These are phyloP conservation scores for Candida vaughaniae DNA, from an alignment of 805 yeast genomes.

Conservation along the genomic window DNA sequence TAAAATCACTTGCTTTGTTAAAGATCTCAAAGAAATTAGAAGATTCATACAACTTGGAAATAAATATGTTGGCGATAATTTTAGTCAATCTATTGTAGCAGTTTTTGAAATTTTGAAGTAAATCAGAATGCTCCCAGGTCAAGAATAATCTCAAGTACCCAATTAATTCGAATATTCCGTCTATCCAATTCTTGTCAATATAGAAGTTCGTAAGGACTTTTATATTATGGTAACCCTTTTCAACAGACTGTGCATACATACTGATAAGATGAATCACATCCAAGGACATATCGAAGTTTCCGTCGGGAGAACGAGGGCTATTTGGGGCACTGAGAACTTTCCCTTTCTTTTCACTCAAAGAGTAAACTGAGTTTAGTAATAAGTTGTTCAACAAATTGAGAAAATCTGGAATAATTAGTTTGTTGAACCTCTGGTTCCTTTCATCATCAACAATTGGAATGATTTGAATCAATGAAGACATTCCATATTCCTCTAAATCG, in stretches of 20 bases:
- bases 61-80: conserved; percentile 35
- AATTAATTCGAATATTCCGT: conserved; percentile 37
- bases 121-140: conserved; percentile 22
- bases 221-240: conserved; percentile 26
- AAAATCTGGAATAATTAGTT: conserved; percentile 47
- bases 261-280: conserved; percentile 37
- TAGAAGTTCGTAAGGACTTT: conserved; percentile 24
- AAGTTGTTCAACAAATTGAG: conserved; percentile 32
- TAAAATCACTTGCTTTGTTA: conserved; percentile 30
- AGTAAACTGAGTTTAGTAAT: conserved; percentile 32
- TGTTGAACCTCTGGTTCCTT: conserved; percentile 10
- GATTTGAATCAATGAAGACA: conserved; percentile 6
- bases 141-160: conserved; percentile 31
- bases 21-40: conserved; percentile 23
- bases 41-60: conserved; percentile 24
- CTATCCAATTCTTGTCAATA: conserved; percentile 32
- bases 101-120: conserved; percentile 14
- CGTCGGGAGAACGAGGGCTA: conserved; percentile 23
- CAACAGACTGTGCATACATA: conserved; percentile 29
- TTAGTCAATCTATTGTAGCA: conserved; percentile 28
- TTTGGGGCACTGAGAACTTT: conserved; percentile 33
- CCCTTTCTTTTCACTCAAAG: conserved; percentile 28
- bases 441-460: conserved; percentile 9
- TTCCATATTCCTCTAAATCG: neutral
- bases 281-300: conserved; percentile 23